Evolutionary conservation across 2,329 filamentous ascomycete species (phyloP), one percentile per base, ranked within the genome.

Genomic region (Neonectria magnoliae): DNA sequence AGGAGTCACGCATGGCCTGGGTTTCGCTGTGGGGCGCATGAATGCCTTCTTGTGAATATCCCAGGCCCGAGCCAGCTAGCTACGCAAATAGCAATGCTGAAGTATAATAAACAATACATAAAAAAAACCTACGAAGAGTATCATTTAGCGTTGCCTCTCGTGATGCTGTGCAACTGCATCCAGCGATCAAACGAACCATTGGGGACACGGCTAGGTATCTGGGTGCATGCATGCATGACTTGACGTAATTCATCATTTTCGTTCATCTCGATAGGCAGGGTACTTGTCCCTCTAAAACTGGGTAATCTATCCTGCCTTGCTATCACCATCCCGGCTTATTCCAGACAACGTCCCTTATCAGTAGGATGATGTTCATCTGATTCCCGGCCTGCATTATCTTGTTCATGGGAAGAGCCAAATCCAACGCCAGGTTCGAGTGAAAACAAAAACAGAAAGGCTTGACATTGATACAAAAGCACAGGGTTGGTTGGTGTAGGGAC

Each of bases 1-100:
- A 51, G 45, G 63, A 70, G 60, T 38, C 64, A 51, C 18, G 60
- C 64, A 51, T 20, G 60, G 48, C 64, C 58, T 63, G 65, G 61
- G 64, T 54, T 48, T 54, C 33, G 31, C 45, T 63, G 61, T 25
- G 56, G 50, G 27, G 41, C 45, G 48, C 47, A 48, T 59, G 48
- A 22, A 27, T 41, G 38, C 44, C 48, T 33, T 42, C 47, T 57
- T 42, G 62, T 57, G 57, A 59, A 53, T 52, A 44, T 36, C 47
- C 56, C 51, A 52, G 61, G 60, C 36, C 53, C n/a, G 33, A 57
- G 36, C 22, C 42, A 54, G 64, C 61, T 55, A 54, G 68, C 68
- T 58, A 72, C 62, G 61, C 63, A 64, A 71, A 64, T 66, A 59
- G 68, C 62, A 41, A 60, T 60, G 57, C 65, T 66, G 61, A 54